Evolutionary conservation across 139 green algal species (phyloP), one percentile per base, ranked within the genome.

Genomic region (Micractinium conductrix): DNA sequence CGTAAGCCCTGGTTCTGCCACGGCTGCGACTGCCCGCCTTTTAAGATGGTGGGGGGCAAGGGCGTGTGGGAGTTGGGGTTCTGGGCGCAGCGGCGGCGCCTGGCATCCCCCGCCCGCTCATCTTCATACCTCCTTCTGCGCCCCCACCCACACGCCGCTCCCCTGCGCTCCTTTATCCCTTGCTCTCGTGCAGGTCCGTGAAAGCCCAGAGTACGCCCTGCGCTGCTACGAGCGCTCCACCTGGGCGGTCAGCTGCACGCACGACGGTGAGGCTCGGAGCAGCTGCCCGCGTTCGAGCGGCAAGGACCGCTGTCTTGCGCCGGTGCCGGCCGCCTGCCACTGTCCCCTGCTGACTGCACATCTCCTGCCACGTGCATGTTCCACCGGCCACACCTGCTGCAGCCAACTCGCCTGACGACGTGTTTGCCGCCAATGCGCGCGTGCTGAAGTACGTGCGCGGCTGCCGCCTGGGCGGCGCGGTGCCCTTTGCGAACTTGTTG

Each of bases 1-100:
- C n/a, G n/a, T n/a, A n/a, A n/a, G 28, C 76, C 76, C 10, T 82
- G 76, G 76, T 82, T 73, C 38, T 82, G 76, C 76, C 76, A 82
- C 76, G 4, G 19, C 12, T 9, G 58, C 10, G 55, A 72, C 58
- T 82, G 76, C 76, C 76, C 76, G 30, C 2, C 16, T 8, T 82
- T 82, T 42, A 58, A 73, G 1, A 82, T 58, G 26, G 76, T 73
- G 55, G 1, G 37, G 4, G 8, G 33, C n/a, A n/a, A 30, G 37
- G 9, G 67, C 12, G 35, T 22, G 16, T 30, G 37, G 16, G 7
- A 10, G 37, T 48, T 1, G 28, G 21, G 2, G n/a, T 35, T 3
- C 38, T 38, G 22, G 21, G 0, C 38, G 21, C 33, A 8, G 22
- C 21, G 68, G 38, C 68, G 4, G 38, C 68, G 38, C 26, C 44